These are phyloP conservation scores for Pichia ethanolica DNA, from an alignment of 805 yeast species.

Conservation along the genomic window DNA sequence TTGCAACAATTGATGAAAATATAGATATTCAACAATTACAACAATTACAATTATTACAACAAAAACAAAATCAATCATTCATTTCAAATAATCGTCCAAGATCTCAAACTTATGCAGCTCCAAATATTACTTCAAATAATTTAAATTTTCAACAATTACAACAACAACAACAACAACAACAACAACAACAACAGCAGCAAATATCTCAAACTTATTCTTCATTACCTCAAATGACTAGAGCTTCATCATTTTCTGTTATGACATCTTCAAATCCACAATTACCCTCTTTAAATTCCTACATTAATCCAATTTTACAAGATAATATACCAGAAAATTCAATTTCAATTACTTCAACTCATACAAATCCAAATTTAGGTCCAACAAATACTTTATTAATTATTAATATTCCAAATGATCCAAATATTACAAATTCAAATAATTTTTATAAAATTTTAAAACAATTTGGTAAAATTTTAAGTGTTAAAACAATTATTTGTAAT, in stretches of 20 bases:
- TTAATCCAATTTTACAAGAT: slow-evolving; percentile 35
- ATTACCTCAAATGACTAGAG: slow-evolving; percentile 11
- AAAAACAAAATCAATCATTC: background rate
- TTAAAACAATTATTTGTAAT: slow-evolving; percentile 46
- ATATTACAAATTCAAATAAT: slow-evolving; percentile 44
- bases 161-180: slow-evolving; percentile 10
- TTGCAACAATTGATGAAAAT: slow-evolving; percentile 21
- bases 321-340: slow-evolving; percentile 53
- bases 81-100: slow-evolving; percentile 26
- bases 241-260: slow-evolving; percentile 17
- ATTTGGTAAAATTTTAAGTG: slow-evolving; percentile 56
- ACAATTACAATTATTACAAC: background rate
- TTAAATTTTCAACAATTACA: background rate
- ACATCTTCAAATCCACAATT: slow-evolving; percentile 4
- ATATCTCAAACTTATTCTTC: slow-evolving; percentile 9
- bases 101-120: slow-evolving; percentile 33
- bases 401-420: slow-evolving; percentile 53
- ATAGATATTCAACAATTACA: background rate
- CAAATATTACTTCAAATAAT: background rate
- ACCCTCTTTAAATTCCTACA: slow-evolving; percentile 6
- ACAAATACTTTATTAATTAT: slow-evolving; percentile 72
- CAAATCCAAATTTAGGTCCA: slow-evolving; percentile 65
- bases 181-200: slow-evolving; percentile 15
- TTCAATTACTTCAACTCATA: slow-evolving; percentile 62
- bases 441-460: slow-evolving; percentile 43